These are phyloP conservation scores for Isatis tinctoria DNA, from an alignment of 345 rosid species.

Conservation along the genomic window DNA sequence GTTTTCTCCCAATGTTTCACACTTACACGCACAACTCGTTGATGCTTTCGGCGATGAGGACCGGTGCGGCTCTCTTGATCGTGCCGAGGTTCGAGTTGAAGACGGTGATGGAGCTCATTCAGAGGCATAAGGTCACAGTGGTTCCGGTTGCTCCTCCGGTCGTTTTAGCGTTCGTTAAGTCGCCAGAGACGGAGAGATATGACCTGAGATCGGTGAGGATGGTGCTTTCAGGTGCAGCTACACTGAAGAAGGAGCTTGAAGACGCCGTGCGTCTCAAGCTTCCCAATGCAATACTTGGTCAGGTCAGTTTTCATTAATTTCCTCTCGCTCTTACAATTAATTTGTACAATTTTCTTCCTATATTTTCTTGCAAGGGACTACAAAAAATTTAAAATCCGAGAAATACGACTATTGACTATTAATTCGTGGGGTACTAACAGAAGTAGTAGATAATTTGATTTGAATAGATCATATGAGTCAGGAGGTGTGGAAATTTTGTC, in stretches of 20 bases:
- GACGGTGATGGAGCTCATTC: slow-evolving; percentile 46
- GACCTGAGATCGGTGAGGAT: slow-evolving; percentile 67
- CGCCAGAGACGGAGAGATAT: slow-evolving; percentile 47
- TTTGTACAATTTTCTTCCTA: too few relatives aligned
- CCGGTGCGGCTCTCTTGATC: slow-evolving; percentile 72
- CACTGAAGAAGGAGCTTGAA: slow-evolving; percentile 87
- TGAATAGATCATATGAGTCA: too few relatives aligned
- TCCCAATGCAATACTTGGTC: slow-evolving; percentile 77
- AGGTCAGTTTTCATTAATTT: too few relatives aligned
- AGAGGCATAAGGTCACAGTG: slow-evolving; percentile 59
- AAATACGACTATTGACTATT: too few relatives aligned
- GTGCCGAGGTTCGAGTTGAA: slow-evolving; percentile 71
- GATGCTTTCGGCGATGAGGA: slow-evolving; percentile 67
- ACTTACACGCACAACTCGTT: slow-evolving; percentile 62
- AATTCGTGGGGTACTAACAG: too few relatives aligned
- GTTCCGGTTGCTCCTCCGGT: slow-evolving; percentile 87
- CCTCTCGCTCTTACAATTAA: too few relatives aligned
- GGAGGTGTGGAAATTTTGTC: too few relatives aligned
- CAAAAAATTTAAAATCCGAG: too few relatives aligned
- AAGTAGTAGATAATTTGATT: too few relatives aligned
- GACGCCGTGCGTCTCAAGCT: slow-evolving; percentile 66
- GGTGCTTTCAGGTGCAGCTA: slow-evolving; percentile 73
- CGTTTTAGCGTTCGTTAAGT: slow-evolving; percentile 59
- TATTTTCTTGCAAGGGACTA: too few relatives aligned
- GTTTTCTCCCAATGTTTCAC: slow-evolving; percentile 80